Base-by-base conservation (phyloP, 805 yeast genomes). In the Suhomyces canberraensis region DNA sequence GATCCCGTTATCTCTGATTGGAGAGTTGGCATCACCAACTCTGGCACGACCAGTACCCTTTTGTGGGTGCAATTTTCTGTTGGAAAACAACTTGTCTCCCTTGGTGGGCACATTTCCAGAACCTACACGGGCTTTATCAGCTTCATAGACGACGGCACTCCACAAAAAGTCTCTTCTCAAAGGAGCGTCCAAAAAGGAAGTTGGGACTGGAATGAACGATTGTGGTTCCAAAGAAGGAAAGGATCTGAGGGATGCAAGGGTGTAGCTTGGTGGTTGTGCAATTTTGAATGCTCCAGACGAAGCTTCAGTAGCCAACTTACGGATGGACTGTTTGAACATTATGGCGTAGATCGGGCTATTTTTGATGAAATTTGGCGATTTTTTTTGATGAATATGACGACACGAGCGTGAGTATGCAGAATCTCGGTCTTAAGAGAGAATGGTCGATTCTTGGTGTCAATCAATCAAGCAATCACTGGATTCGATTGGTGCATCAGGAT, bases 31-130 rank as follows among this genome's bases (percentile, higher is more conserved):
- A 64, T 90, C 97, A 69, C 99, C 99, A 37, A 79, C 83, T 72
- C 99, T 81, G 36, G 99, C 99, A 44, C 76, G 75, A 65, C 99
- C 99, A 11, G 87, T 69, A 42, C 98, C 98, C 64, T 93, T 93
- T 65, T 93, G 98, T 20, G 88, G 86, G 25, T 78, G 71, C 48
- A 93, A 68, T 58, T 93, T 93, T 53, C 76, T 75, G 61, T 95
- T 76, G 16, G 95, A 84, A 60, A 77, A 90, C 41, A 90, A 89
- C 62, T 83, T 84, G 50, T 87, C 91, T 25, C 86, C 76, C 62
- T 96, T 82, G 40, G 93, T 87, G 25, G 87, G 83, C 21, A 93
- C 95, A 53, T 82, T 83, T 1, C 87, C 79, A 1, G 97, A 75
- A 29, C 97, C 96, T 8, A 88, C 96, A 60, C 97, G 79, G 45